Percentiles rank a stretch among this genome's conserved stretches.
phyloP scores from a whole-genome alignment of 1,284 basidiomycete species.

The Naganishia cerealis region DNA sequence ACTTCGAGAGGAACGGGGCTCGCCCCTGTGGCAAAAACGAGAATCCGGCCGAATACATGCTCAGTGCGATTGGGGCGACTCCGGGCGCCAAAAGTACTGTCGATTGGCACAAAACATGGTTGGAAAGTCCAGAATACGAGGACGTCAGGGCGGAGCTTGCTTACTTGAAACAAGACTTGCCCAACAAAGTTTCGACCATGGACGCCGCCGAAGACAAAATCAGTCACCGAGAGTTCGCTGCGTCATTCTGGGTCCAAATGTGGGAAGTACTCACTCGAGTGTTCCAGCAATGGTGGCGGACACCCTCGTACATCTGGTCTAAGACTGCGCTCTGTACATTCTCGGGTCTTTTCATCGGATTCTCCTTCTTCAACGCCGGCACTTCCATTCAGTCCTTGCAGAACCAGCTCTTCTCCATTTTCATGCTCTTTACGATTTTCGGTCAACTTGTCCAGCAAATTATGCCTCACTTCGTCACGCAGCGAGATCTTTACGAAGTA shows the following conservation, averaged over 20 bases:
- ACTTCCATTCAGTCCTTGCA: constrained; percentile 70
- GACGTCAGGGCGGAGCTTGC: constrained; percentile 55
- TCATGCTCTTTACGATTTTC: constrained; percentile 58
- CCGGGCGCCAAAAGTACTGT: constrained; percentile 60
- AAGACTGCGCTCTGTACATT: constrained; percentile 61
- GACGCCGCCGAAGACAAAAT: constrained; percentile 28
- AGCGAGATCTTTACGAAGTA: constrained; percentile 66
- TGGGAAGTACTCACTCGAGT: constrained; percentile 60
- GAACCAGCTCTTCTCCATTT: constrained; percentile 72
- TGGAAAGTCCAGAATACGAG: constrained; percentile 54
- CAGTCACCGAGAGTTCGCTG: constrained; percentile 60
- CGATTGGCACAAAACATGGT: constrained; percentile 76
- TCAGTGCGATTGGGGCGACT: constrained; percentile 69
- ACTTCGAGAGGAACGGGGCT: constrained; percentile 58
- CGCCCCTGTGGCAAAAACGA: constrained; percentile 40
- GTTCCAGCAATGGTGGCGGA: constrained; percentile 62
- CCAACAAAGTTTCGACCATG: constrained; percentile 39
- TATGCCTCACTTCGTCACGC: constrained; percentile 52
- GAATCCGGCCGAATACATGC: constrained; percentile 57
- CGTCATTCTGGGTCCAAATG: constrained; percentile 60
- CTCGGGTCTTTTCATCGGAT: constrained; percentile 56
- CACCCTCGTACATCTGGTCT: constrained; percentile 72
- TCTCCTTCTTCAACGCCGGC: constrained; percentile 66
- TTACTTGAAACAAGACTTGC: constrained; percentile 50
- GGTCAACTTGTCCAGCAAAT: constrained; percentile 54